Evolutionary conservation across 148 eudicot species (phyloP).

Genomic region (Rhododendron williamsianum): DNA sequence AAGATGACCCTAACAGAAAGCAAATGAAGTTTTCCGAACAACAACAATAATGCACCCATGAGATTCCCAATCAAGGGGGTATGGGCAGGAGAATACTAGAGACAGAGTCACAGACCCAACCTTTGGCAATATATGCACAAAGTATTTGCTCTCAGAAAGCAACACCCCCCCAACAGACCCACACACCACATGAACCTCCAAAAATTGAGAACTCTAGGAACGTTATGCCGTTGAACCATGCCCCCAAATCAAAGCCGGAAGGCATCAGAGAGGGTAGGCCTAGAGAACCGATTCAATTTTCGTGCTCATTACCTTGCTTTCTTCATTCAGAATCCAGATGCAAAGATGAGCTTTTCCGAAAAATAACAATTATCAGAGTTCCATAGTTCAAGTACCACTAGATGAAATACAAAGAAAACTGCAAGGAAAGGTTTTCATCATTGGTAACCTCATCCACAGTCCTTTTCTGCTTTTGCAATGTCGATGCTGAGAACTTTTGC

Average conservation of each 20-base stretch:
- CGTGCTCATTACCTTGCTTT: background rate
- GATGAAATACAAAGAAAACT: background rate
- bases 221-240: too few species aligned
- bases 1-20: conserved; percentile 1
- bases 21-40: background rate
- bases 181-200: too few species aligned
- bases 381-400: background rate
- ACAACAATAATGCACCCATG: background rate
- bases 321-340: background rate
- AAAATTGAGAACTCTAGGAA: too few species aligned
- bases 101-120: background rate
- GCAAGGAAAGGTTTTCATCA: conserved; percentile 10
- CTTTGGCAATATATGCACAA: background rate
- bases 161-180: too few species aligned
- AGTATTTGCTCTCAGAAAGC: background rate
- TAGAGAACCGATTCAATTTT: background rate
- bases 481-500: conserved; percentile 93
- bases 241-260: background rate
- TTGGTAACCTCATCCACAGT: conserved; percentile 80
- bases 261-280: background rate
- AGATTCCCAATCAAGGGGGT: background rate
- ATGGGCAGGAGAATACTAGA: background rate
- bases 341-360: background rate
- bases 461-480: conserved; percentile 75
- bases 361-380: background rate